Evolutionary conservation across 169 alveolate species (phyloP), one percentile per base, ranked within the genome.

Genomic region (Perkinsus olseni): DNA sequence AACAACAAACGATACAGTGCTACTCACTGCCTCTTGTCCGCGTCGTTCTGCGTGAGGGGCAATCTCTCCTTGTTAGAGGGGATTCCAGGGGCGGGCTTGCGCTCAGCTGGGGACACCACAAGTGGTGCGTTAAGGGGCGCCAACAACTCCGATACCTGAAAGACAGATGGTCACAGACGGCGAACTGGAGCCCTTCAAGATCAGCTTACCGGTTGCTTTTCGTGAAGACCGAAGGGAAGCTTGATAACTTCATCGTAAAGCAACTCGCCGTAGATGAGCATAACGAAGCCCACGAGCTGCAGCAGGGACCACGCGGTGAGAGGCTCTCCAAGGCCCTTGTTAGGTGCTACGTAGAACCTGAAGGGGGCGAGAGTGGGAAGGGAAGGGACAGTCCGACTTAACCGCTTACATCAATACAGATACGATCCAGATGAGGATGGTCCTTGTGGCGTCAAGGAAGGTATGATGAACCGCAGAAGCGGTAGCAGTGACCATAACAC

Each of bases 361-460:
- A 62, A 4, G 17, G 10, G 17, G 82, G 31, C 17, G 34, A 62
- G n/a, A n/a, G n/a, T 62, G 34, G 17, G 82, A 62, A 62, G 8
- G 0, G 36, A 0, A 62, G 31, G 36, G 17, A 28, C 34, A n/a
- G n/a, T n/a, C n/a, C n/a, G 82, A 62, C 31, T 0, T 21, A 24
- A 21, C 8, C 36, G 17, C 82, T 62, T 62, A 62, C 82, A 62
- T 62, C 28, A 62, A 3, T 4, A 91, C 74, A 31, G 74, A 38
- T 0, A 38, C 92, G 38, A 91, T 34, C 92, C 92, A 91, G 92
- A 91, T 91, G 74, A 91, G 51, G 74, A 91, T 28, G 74, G 92
- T 91, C 74, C 92, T 38, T n/a, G 74, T 91, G 34, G 92, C 92
- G 74, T 91, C 92, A 62, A 91, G 92, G 74, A 91, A 91, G 74